These are phyloP conservation scores for Lithohypha guttulata DNA, from an alignment of 2,329 filamentous ascomycete genomes.

Conservation along the genomic window DNA sequence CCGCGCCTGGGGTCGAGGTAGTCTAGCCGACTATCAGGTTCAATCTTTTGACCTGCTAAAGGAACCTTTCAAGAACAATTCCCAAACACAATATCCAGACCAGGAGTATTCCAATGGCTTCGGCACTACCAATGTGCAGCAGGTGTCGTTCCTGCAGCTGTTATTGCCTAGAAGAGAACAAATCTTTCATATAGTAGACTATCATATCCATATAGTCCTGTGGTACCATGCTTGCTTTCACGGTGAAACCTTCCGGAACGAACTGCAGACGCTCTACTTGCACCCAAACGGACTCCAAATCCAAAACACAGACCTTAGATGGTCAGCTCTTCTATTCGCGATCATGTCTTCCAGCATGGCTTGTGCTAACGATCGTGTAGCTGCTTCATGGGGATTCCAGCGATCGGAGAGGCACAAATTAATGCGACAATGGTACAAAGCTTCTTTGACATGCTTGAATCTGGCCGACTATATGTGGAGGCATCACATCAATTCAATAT, in stretches of 20 bases:
- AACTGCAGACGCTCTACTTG: conserved; percentile 16
- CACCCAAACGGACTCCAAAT: conserved; percentile 13
- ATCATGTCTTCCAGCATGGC: conserved; percentile 19
- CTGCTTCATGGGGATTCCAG: conserved; percentile 36
- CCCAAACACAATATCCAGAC: background rate
- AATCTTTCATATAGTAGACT: conserved; percentile 17
- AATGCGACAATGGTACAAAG: conserved; percentile 37
- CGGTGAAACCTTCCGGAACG: conserved; percentile 13
- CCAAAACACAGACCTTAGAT: conserved; percentile 12
- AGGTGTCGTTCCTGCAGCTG: conserved; percentile 18
- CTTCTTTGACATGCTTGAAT: conserved; percentile 36
- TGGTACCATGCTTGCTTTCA: conserved; percentile 20
- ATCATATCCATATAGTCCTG: conserved; percentile 15
- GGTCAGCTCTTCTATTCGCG: conserved; percentile 19
- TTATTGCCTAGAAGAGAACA: conserved; percentile 14
- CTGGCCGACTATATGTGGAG: conserved; percentile 36
- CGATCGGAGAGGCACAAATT: conserved; percentile 32
- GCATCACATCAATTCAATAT: conserved; percentile 34
- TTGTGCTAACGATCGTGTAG: conserved; percentile 10
- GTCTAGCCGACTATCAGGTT: conserved; percentile 18
- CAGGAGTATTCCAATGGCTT: conserved; percentile 9
- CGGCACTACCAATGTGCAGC: conserved; percentile 13
- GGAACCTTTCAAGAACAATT: conserved; percentile 23
- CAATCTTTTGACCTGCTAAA: conserved; percentile 26
- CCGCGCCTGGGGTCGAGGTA: conserved; percentile 37